Base-by-base conservation (phyloP, 768 basidiomycete genomes). In the Harrya chromipes region DNA sequence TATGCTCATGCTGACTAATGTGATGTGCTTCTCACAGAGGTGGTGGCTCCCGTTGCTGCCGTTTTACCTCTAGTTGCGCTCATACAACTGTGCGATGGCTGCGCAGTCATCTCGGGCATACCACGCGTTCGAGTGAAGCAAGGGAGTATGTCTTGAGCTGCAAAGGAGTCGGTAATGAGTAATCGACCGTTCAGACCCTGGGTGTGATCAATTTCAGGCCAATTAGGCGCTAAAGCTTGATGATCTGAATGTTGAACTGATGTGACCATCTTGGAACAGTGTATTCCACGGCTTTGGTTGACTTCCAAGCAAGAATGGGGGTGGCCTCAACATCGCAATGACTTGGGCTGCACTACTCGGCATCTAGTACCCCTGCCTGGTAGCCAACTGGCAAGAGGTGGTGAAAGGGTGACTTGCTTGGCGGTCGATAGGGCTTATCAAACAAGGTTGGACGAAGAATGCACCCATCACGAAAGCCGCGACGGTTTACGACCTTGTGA, bases 41-140 rank as follows among this genome's bases (percentile, higher is more conserved):
- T 66, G 6, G 57, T 52, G 24, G 14, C 43, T 6, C 57, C 66
- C 12, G 65, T 90, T 7, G 83, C 87, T 7, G 62, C 72, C 0
- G 84, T 92, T 43, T 64, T 93, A 16, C 89, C 90, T 0, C 70
- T 88, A 13, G 80, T 94, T 3, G 81, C 85, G 4, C 71, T 87
- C 23, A 84, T 87, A 72, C 87, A 95, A 62, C 77, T 85, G 90
- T 85, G 90, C 47, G 95, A 99, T 56, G 87, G 84, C 1, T 74
- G 83, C 9, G 87, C 81, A 0, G 83, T 92, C 5, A 79, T 85
- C 0, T 79, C 77, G 2, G 93, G 94, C 2, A 82, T 97, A 53
- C 70, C 97, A 37, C 77, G 95, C 27, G 85, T 93, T 0, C 72
- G 82, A 36, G 93, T 94, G 6, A 88, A 86, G 65, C 88, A 89